phyloP scores from a whole-genome alignment of 495 filamentous ascomycete species.

The Penicillium desertorum region DNA sequence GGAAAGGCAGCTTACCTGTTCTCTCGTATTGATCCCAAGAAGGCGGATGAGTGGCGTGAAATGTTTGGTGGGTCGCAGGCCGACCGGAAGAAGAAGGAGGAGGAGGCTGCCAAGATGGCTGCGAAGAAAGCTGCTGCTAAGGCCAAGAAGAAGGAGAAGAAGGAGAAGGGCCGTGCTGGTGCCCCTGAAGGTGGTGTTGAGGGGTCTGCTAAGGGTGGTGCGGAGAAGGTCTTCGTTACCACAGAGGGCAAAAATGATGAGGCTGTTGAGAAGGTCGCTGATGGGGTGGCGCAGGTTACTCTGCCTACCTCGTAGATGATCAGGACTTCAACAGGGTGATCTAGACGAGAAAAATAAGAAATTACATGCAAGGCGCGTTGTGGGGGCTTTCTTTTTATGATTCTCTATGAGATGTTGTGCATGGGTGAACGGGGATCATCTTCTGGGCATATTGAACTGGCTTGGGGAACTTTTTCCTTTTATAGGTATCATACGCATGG shows the following conservation, averaged over 20 bases:
- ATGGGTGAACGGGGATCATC: conserved; percentile 7
- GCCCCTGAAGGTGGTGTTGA: conserved; percentile 29
- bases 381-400: conserved; percentile 1
- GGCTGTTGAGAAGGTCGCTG: conserved; percentile 40
- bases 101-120: conserved; percentile 59
- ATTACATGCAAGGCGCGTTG: conserved; percentile 9
- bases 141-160: conserved; percentile 59
- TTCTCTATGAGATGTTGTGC: conserved; percentile 10
- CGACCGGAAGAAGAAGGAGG: conserved; percentile 60
- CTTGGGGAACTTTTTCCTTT: background rate
- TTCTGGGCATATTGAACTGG: conserved; percentile 6
- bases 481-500: conserved; percentile 5
- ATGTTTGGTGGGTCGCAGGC: conserved; percentile 76
- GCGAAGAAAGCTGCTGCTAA: conserved; percentile 56
- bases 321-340: background rate
- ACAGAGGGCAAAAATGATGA: conserved; percentile 30
- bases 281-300: conserved; percentile 44
- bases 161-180: conserved; percentile 43
- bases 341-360: background rate
- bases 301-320: conserved; percentile 36
- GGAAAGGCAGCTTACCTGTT: conserved; percentile 83
- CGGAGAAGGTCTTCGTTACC: conserved; percentile 24
- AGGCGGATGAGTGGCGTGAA: conserved; percentile 78
- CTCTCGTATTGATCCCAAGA: conserved; percentile 76
- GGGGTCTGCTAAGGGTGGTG: conserved; percentile 39